These are phyloP conservation scores for Microbotryum scabiosae DNA, from an alignment of 1,284 basidiomycete genomes.

Conservation along the genomic window DNA sequence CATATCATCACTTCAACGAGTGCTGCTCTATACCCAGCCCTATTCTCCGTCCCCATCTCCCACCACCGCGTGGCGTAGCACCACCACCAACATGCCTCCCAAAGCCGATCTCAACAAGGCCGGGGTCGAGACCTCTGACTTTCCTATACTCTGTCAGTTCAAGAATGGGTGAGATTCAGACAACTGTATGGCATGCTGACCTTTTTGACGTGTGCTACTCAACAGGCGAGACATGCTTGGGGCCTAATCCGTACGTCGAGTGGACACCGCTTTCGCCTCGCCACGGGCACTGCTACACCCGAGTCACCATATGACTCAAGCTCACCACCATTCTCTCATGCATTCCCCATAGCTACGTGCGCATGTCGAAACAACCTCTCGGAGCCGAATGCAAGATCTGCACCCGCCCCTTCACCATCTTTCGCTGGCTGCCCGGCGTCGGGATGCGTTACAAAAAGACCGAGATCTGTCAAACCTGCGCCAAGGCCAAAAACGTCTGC, in stretches of 20 bases:
- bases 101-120: slow-evolving; percentile 70
- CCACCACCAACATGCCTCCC: slow-evolving; percentile 19
- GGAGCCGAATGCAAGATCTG: slow-evolving; percentile 94
- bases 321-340: slow-evolving; percentile 40
- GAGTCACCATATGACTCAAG: slow-evolving; percentile 21
- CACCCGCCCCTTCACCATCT: slow-evolving; percentile 72
- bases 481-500: slow-evolving; percentile 98
- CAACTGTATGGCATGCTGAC: no score
- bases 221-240: slow-evolving; percentile 41
- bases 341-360: slow-evolving; percentile 6
- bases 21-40: no score
- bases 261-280: not conserved
- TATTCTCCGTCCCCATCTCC: no score
- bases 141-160: slow-evolving; percentile 59
- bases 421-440: slow-evolving; percentile 91
- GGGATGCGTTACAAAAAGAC: slow-evolving; percentile 95
- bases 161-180: no score
- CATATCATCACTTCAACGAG: no score
- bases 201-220: slow-evolving; percentile 22
- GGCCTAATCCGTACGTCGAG: slow-evolving; percentile 65
- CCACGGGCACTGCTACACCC: not conserved
- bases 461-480: slow-evolving; percentile 96
- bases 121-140: slow-evolving; percentile 83
- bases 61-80: no score
- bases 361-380: slow-evolving; percentile 72